A percentile compares a stretch with the other conserved stretches of the same genome.
These are phyloP conservation scores for Mycena crocata DNA, from an alignment of 768 basidiomycete species.

Conservation along the genomic window DNA sequence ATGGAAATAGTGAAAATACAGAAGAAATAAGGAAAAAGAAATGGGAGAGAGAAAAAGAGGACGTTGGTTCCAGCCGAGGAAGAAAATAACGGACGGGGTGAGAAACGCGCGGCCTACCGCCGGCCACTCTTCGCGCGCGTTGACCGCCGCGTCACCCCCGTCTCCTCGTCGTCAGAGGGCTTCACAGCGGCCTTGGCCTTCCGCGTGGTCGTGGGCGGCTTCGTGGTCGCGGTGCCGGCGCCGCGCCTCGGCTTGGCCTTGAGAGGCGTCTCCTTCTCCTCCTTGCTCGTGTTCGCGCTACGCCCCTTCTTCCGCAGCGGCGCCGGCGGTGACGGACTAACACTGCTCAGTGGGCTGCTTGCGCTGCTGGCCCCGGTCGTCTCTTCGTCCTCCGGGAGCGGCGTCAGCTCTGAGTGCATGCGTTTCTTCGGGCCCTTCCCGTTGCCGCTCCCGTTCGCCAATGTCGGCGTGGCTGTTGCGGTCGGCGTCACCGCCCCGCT, in stretches of 20 bases:
- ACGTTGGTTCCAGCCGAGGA: background rate
- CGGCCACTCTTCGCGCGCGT: slow-evolving; percentile 21
- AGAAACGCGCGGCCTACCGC: slow-evolving; percentile 9
- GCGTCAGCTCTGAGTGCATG: slow-evolving; percentile 55
- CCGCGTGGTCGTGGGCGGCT: slow-evolving; percentile 13
- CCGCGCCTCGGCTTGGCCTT: slow-evolving; percentile 4
- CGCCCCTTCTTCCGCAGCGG: slow-evolving; percentile 25
- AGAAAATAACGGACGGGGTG: background rate
- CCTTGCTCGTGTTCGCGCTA: slow-evolving; percentile 3
- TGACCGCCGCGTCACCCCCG: slow-evolving; percentile 22
- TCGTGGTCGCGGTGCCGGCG: no score
- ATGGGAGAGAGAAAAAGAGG: no score
- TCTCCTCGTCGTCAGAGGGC: slow-evolving; percentile 2
- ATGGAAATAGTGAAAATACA: slow-evolving; percentile 6
- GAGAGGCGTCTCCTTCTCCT: slow-evolving; percentile 2
- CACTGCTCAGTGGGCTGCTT: slow-evolving; percentile 27
- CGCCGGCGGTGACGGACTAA: slow-evolving; percentile 20
- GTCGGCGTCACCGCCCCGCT: background rate
- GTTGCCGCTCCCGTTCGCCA: slow-evolving; percentile 2
- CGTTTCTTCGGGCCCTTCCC: slow-evolving; percentile 54
- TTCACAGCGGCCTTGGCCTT: slow-evolving; percentile 22
- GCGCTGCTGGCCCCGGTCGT: background rate
- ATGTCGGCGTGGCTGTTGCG: background rate
- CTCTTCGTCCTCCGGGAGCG: slow-evolving; percentile 51
- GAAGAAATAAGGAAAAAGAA: background rate